A percentile compares a stretch with the other conserved stretches of the same genome.
Conservation (phyloP, 192 early-diverging fungal genomes). For the Chytriomyces sp. region DNA sequence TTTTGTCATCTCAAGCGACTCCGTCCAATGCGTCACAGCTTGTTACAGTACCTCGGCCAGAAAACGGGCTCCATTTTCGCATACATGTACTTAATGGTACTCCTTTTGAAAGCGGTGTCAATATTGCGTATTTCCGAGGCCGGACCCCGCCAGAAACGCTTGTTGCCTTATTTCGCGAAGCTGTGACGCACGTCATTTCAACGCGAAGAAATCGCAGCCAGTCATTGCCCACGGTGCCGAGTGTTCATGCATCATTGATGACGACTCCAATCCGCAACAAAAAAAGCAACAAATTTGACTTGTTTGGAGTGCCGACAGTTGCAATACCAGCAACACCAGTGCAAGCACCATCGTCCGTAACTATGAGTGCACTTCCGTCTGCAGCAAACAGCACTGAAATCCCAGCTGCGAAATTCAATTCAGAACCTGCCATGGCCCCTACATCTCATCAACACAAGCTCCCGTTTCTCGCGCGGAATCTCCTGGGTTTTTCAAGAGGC, state of each 20-base stretch:
- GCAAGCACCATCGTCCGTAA: background rate
- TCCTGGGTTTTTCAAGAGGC: background rate
- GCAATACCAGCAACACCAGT: background rate
- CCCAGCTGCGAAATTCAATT: background rate
- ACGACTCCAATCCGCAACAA: background rate
- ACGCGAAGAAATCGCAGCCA: background rate
- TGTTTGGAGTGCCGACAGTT: background rate
- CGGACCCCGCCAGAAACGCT: slow-evolving; percentile 12
- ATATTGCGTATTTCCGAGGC: slow-evolving; percentile 15
- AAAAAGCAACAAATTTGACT: background rate
- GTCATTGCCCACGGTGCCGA: background rate
- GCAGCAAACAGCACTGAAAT: background rate
- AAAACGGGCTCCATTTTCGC: background rate
- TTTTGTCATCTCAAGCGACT: too few species aligned
- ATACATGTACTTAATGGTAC: slow-evolving; percentile 12
- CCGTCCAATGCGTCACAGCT: too few species aligned
- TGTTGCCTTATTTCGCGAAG: slow-evolving; percentile 10
- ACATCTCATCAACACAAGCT: background rate
- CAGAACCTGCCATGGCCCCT: background rate
- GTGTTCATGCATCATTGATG: background rate
- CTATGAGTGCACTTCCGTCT: background rate
- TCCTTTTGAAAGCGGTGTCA: slow-evolving; percentile 27
- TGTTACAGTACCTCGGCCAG: too few species aligned
- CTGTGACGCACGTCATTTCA: background rate
- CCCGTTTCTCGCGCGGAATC: background rate